Evolutionary conservation across 2,329 filamentous ascomycete genomes (phyloP).

Genomic region (Esteya vermicola): DNA sequence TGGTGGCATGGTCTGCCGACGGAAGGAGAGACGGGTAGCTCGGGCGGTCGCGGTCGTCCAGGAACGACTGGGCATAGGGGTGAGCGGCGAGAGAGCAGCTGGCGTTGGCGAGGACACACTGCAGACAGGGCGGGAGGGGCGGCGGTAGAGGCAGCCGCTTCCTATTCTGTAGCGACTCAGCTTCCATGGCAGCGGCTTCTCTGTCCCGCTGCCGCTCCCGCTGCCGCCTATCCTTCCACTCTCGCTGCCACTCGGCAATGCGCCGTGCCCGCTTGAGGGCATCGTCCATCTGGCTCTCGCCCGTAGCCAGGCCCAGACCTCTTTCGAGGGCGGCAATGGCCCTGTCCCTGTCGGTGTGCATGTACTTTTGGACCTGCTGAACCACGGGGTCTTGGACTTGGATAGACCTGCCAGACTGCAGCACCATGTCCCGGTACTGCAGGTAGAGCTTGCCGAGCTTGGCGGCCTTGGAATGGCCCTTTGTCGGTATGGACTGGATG

Average conservation of each 20-base stretch:
- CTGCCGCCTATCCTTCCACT: not conserved
- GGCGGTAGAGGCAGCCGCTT: conserved; percentile 3
- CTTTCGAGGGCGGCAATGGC: not conserved
- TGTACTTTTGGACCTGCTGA: not conserved
- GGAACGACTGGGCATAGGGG: conserved; percentile 4
- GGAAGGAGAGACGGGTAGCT: no score
- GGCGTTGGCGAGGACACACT: conserved; percentile 6
- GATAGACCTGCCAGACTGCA: not conserved
- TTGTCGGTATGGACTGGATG: no score
- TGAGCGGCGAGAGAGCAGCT: conserved; percentile 9
- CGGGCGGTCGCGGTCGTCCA: conserved; percentile 3
- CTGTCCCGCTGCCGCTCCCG: not conserved
- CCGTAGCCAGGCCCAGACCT: not conserved
- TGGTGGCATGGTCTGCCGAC: not conserved
- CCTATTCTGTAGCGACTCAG: not conserved
- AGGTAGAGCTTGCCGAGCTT: not conserved
- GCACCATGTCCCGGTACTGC: not conserved
- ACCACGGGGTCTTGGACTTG: not conserved
- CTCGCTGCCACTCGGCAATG: not conserved
- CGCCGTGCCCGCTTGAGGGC: no score
- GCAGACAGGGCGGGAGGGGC: conserved; percentile 10
- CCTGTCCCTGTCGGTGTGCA: not conserved
- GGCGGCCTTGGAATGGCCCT: not conserved
- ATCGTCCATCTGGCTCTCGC: not conserved
- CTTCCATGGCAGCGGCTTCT: not conserved